Evolutionary conservation across 2,329 filamentous ascomycete genomes (phyloP).

Genomic region (Fusarium coffeatum): DNA sequence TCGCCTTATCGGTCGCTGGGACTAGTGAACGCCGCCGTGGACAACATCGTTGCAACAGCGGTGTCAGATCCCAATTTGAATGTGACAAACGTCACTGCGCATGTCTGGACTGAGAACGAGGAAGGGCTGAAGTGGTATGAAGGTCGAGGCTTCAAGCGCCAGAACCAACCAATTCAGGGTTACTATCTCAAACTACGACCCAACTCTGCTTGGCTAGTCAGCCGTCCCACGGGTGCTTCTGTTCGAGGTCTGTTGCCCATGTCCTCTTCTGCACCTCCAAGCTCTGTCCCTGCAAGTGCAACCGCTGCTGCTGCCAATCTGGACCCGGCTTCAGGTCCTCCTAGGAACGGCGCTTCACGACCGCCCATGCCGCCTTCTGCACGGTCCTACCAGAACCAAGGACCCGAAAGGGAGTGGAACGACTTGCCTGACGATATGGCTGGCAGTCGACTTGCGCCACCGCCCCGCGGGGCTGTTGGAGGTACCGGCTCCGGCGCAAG

Average conservation of each 20-base stretch:
- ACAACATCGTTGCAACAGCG: slow-evolving; percentile 60
- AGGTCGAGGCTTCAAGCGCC: slow-evolving; percentile 65
- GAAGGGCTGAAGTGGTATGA: slow-evolving; percentile 73
- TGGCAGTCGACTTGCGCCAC: slow-evolving; percentile 47
- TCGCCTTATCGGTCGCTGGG: slow-evolving; percentile 72
- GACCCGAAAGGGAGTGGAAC: slow-evolving; percentile 73
- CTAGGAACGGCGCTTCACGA: slow-evolving; percentile 35
- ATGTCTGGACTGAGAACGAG: slow-evolving; percentile 75
- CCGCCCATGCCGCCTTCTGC: slow-evolving; percentile 47
- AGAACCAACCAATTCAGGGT: slow-evolving; percentile 60
- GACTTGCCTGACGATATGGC: slow-evolving; percentile 72
- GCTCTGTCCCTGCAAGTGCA: slow-evolving; percentile 40
- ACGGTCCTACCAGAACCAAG: slow-evolving; percentile 68
- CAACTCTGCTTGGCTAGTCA: slow-evolving; percentile 70
- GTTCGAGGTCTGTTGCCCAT: slow-evolving; percentile 39
- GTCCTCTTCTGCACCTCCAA: slow-evolving; percentile 31
- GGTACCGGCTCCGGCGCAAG: slow-evolving; percentile 57
- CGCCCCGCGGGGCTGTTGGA: slow-evolving; percentile 46
- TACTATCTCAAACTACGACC: slow-evolving; percentile 74
- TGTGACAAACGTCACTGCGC: slow-evolving; percentile 66
- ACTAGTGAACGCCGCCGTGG: slow-evolving; percentile 67
- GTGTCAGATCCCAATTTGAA: slow-evolving; percentile 52
- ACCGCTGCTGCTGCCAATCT: slow-evolving; percentile 51
- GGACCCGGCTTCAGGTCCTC: slow-evolving; percentile 43
- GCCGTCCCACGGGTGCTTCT: slow-evolving; percentile 55